Base-by-base conservation (phyloP, 805 yeast genomes). In the Zygosaccharomyces pseudorouxii region DNA sequence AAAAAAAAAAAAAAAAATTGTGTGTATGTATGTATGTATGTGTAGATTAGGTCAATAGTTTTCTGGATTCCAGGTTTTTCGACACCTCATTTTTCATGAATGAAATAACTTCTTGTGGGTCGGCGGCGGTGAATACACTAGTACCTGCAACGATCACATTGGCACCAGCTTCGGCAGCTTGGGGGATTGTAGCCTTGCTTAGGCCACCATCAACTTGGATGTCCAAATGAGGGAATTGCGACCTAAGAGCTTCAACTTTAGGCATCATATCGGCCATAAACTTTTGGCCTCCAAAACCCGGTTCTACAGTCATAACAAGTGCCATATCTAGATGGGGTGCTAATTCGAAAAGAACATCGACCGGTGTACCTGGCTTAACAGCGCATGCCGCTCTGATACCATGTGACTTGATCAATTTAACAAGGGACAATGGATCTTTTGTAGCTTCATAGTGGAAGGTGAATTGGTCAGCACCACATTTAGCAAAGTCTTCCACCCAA, bases 111-210 rank as follows among this genome's bases (percentile, higher is more conserved):
- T 80, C 85, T 9, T 71, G 72, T 18, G 98, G 97, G 55, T 84
- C 83, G 9, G 77, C 73, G 6, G 97, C 95, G 50, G 82, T 82
- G 73, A 90, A 93, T 12, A 92, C 95, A 43, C 95, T 79, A 12
- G 97, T 92, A 40, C 99, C 99, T 3, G 99, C 97, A 42, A 93
- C 99, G 63, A 93, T 89, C 42, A 90, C 97, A 63, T 93, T 93
- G 45, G 99, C 99, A 48, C 99, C 99, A 9, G 98, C 97, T 46
- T 79, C 77, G n/a, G 97, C 96, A 37, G 97, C 97, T 16, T 74
- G 77, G 46, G 81, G 85, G 42, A 92, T 83, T 1, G 96, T 93
- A 38, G 81, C 89, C 55, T 81, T 82, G 49, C 95, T 95, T 51
- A 93, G 73, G 0, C 99, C 99, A 55, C 99, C 99, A 68, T 93